Evolutionary conservation across 177 flowering plant species (phyloP).

Genomic region (Tripterygium wilfordii): DNA sequence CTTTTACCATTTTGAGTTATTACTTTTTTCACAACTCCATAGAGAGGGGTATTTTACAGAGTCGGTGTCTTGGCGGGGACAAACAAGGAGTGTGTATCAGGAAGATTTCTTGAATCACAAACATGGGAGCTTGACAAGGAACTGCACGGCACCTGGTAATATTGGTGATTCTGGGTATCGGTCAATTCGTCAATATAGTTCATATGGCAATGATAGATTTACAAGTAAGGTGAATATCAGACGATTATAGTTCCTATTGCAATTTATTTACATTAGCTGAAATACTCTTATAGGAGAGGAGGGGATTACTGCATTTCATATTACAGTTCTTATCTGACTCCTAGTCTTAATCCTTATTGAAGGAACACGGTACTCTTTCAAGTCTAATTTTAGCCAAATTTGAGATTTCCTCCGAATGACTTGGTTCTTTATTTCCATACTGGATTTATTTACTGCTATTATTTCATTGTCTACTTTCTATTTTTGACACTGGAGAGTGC

Average conservation of each 20-base stretch:
- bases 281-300: too few species aligned
- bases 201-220: constrained; percentile 4
- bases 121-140: neutral
- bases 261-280: too few species aligned
- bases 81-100: constrained; percentile 3
- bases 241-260: too few species aligned
- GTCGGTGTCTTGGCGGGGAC: constrained; percentile 4
- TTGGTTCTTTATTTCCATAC: neutral
- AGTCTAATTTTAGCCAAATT: too few species aligned
- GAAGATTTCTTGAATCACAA: neutral
- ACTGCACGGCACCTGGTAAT: constrained; percentile 1
- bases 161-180: constrained; percentile 1
- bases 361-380: too few species aligned
- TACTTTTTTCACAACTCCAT: neutral
- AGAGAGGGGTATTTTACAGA: constrained; percentile 6
- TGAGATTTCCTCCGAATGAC: too few species aligned
- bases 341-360: too few species aligned
- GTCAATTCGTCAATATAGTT: constrained; percentile 9
- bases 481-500: too few species aligned
- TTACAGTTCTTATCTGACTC: neutral
- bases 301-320: too few species aligned
- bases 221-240: constrained; percentile 22
- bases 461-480: neutral
- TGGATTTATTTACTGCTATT: neutral
- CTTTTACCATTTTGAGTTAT: too few species aligned